These are phyloP conservation scores for Amanita fuliginea DNA, from an alignment of 768 basidiomycete genomes.

Conservation along the genomic window DNA sequence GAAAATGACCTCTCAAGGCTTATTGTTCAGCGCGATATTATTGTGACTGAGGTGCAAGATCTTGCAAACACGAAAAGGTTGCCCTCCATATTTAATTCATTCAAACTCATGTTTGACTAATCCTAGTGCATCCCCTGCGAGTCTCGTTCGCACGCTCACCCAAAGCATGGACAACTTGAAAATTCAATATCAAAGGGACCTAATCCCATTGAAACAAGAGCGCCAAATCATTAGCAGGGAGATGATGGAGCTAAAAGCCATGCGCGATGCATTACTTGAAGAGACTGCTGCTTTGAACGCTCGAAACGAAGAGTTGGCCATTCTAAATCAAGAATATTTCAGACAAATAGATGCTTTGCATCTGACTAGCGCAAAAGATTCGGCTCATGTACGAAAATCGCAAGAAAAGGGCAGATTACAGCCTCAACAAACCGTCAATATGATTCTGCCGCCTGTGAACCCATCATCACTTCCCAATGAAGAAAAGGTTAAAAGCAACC, in stretches of 20 bases:
- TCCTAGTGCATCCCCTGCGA: constrained; percentile 29
- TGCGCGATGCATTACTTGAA: constrained; percentile 79
- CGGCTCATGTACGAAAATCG: constrained; percentile 14
- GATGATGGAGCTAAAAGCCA: constrained; percentile 76
- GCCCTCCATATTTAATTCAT: constrained; percentile 1
- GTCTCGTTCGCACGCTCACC: constrained; percentile 62
- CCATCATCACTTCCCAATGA: constrained; percentile 16
- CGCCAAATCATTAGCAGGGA: constrained; percentile 73
- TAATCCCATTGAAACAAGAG: constrained; percentile 74
- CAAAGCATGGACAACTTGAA: constrained; percentile 82
- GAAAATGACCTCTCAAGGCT: constrained; percentile 83
- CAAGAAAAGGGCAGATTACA: constrained; percentile 18
- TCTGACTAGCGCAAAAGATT: constrained; percentile 22
- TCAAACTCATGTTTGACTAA: constrained; percentile 9
- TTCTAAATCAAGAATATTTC: constrained; percentile 74
- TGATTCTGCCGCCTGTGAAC: constrained; percentile 17
- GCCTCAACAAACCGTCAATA: constrained; percentile 9
- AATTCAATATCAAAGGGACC: constrained; percentile 77
- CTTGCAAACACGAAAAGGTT: constrained; percentile 68
- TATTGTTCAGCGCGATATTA: constrained; percentile 83
- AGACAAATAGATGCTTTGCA: constrained; percentile 59
- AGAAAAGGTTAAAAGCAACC: constrained; percentile 29
- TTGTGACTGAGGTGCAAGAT: constrained; percentile 90
- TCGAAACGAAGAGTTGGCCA: constrained; percentile 87
- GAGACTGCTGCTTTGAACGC: constrained; percentile 87